These are phyloP conservation scores for Camelina sativa DNA, from an alignment of 345 rosid genomes.

Conservation along the genomic window DNA sequence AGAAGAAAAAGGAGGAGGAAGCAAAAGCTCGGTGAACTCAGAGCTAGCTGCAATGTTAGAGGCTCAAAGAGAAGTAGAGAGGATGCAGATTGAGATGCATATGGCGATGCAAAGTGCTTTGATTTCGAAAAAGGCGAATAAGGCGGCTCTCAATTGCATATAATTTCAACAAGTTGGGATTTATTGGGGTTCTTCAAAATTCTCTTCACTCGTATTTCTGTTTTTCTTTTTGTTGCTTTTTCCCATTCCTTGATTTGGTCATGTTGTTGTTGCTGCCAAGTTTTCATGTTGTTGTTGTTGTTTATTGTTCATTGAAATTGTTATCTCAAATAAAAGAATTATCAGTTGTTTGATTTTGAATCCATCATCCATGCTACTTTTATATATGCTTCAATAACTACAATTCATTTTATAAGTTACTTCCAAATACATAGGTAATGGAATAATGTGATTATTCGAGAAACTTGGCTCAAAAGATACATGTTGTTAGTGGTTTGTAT, in stretches of 20 bases:
- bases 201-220: neutral
- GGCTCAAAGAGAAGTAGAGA: constrained; percentile 33
- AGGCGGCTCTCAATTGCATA: constrained; percentile 12
- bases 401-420: neutral
- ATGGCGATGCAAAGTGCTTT: constrained; percentile 11
- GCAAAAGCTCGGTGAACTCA: constrained; percentile 24
- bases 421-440: no score
- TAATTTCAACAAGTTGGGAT: neutral
- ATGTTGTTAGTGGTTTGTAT: neutral
- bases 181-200: neutral
- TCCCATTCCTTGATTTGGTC: neutral
- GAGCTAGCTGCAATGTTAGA: constrained; percentile 35
- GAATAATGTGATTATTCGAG: no score
- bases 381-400: no score
- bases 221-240: neutral
- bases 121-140: constrained; percentile 10
- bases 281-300: neutral
- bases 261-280: neutral
- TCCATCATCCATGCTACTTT: neutral
- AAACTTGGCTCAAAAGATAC: neutral
- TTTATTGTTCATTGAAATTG: neutral
- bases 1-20: constrained; percentile 16
- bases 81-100: constrained; percentile 31
- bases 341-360: neutral
- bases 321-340: neutral